These are phyloP conservation scores for Decorospora gaudefroyi DNA, from an alignment of 2,329 filamentous ascomycete genomes.

Conservation along the genomic window DNA sequence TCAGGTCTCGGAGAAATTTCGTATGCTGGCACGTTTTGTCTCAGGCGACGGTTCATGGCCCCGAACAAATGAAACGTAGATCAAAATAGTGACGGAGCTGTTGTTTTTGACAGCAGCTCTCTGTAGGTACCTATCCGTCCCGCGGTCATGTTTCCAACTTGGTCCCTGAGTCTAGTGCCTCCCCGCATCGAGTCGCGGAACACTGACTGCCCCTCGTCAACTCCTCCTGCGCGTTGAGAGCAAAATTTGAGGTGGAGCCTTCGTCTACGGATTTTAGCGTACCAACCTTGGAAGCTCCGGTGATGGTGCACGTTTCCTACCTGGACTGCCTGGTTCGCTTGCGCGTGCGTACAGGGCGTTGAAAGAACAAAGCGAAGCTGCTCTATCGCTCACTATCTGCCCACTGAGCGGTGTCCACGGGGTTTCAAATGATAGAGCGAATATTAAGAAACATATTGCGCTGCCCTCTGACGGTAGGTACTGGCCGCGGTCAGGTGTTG, in stretches of 20 bases:
- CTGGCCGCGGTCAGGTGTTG: constrained; percentile 32
- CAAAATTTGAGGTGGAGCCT: constrained; percentile 27
- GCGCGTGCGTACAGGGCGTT: not conserved
- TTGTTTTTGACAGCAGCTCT: too few relatives aligned
- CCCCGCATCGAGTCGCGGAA: constrained; percentile 24
- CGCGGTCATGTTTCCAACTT: too few relatives aligned
- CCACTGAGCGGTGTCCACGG: constrained; percentile 5
- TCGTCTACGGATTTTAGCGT: constrained; percentile 20
- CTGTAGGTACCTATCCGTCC: too few relatives aligned
- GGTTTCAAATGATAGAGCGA: constrained; percentile 18
- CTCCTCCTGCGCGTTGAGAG: constrained; percentile 20
- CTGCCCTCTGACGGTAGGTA: constrained; percentile 19
- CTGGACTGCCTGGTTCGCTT: constrained; percentile 10
- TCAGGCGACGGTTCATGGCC: constrained; percentile 9
- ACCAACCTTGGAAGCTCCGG: constrained; percentile 13
- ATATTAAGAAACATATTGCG: constrained; percentile 28
- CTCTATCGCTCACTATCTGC: constrained; percentile 12
- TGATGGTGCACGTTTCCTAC: constrained; percentile 17
- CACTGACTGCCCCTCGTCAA: constrained; percentile 19
- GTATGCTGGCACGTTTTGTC: constrained; percentile 10
- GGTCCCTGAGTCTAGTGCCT: constrained; percentile 27
- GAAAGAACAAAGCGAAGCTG: constrained; percentile 5
- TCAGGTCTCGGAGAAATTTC: constrained; percentile 5
- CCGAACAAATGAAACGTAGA: constrained; percentile 7
- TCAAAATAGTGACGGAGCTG: too few relatives aligned